These are phyloP conservation scores for Chrysochromulina parva DNA, from an alignment of 78 protist species.

Conservation along the genomic window DNA sequence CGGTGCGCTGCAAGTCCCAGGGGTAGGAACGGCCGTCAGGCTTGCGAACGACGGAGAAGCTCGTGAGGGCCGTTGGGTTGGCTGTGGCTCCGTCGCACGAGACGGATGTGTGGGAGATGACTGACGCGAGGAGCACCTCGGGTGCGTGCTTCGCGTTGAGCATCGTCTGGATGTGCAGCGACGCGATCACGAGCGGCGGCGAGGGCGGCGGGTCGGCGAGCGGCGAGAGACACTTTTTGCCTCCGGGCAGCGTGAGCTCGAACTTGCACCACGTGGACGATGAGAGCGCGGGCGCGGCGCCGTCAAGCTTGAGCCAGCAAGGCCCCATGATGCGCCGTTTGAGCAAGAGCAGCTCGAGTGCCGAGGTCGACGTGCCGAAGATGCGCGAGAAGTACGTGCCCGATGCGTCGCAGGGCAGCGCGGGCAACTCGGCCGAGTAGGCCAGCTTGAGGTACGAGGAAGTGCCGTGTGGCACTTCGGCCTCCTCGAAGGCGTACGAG, in stretches of 20 bases:
- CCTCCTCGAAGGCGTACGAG: constrained; percentile 68
- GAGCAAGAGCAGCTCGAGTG: constrained; percentile 74
- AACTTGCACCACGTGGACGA: constrained; percentile 25
- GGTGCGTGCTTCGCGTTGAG: not conserved
- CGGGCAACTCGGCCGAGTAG: constrained; percentile 41
- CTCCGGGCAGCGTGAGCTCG: not conserved
- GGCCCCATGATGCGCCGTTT: constrained; percentile 89
- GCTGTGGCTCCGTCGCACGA: constrained; percentile 41
- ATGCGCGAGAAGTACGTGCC: constrained; percentile 51
- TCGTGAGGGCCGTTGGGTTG: not conserved
- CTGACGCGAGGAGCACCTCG: constrained; percentile 35
- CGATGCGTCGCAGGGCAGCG: not conserved
- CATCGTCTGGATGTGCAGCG: constrained; percentile 49
- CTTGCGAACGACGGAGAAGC: constrained; percentile 46
- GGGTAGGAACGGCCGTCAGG: constrained; percentile 15
- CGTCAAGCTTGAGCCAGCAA: constrained; percentile 69
- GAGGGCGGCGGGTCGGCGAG: constrained; percentile 20
- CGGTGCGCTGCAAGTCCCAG: not conserved
- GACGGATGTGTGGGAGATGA: constrained; percentile 23
- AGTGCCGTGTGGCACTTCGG: constrained; percentile 8
- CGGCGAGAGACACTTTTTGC: not conserved
- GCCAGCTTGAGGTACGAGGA: constrained; percentile 48
- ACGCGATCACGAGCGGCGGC: constrained; percentile 73
- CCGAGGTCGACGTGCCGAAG: constrained; percentile 75
- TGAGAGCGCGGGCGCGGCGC: not conserved